phyloP scores from a whole-genome alignment of 768 basidiomycete genomes.

The Thelephora aurantiotincta region DNA sequence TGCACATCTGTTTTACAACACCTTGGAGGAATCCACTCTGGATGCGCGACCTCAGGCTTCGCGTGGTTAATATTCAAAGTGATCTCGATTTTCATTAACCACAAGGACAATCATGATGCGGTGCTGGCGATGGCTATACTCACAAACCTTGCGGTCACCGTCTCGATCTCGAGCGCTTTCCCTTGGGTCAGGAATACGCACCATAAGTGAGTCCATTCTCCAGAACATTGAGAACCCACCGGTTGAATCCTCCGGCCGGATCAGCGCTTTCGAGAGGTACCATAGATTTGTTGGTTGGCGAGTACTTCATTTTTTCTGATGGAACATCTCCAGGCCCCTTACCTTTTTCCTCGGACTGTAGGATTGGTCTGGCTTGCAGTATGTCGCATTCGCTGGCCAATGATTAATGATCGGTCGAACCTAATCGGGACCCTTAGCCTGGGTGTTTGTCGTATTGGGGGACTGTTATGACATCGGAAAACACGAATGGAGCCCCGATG shows the following conservation, averaged over 20 bases:
- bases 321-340: slow-evolving; percentile 9
- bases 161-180: slow-evolving; percentile 24
- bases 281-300: slow-evolving; percentile 31
- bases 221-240: neutral
- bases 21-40: slow-evolving; percentile 30
- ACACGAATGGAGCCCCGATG: slow-evolving; percentile 20
- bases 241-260: slow-evolving; percentile 6
- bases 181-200: slow-evolving; percentile 30
- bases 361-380: slow-evolving; percentile 19
- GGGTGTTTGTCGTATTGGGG: slow-evolving; percentile 28
- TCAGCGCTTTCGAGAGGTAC: slow-evolving; percentile 26
- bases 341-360: slow-evolving; percentile 6
- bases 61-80: slow-evolving; percentile 23
- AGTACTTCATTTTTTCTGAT: slow-evolving; percentile 9
- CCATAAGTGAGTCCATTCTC: slow-evolving; percentile 21
- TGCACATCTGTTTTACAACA: slow-evolving; percentile 26
- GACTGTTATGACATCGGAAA: slow-evolving; percentile 23
- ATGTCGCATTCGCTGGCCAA: slow-evolving; percentile 5
- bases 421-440: slow-evolving; percentile 14
- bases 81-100: slow-evolving; percentile 22
- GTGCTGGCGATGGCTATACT: slow-evolving; percentile 25
- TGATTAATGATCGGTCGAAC: neutral
- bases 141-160: slow-evolving; percentile 23
- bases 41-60: slow-evolving; percentile 25
- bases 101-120: slow-evolving; percentile 19